phyloP scores from a whole-genome alignment of 805 yeast species.

The Saccharomycopsis fodiens region DNA sequence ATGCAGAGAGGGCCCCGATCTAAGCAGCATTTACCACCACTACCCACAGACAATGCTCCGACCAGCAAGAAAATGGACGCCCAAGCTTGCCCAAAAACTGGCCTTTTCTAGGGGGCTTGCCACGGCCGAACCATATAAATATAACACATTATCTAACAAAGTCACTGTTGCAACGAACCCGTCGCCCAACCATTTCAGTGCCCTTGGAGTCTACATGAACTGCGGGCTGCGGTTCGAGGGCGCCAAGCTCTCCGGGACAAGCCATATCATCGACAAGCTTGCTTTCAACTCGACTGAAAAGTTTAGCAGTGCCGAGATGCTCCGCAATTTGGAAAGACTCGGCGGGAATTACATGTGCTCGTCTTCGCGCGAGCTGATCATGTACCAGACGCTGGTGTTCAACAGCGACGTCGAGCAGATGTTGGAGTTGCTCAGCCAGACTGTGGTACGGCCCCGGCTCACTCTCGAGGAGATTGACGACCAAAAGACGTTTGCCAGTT shows the following conservation, averaged over 20 bases:
- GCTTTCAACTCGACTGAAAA: conserved; percentile 70
- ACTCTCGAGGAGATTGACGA: conserved; percentile 65
- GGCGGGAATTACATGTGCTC: conserved; percentile 96
- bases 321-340: conserved; percentile 62
- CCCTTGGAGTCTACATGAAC: conserved; percentile 79
- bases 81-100: too few relatives aligned
- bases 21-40: too few relatives aligned
- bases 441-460: conserved; percentile 64
- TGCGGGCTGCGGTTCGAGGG: conserved; percentile 88
- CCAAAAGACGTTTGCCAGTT: conserved; percentile 64
- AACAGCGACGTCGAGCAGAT: conserved; percentile 74
- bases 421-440: conserved; percentile 69
- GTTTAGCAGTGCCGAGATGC: conserved; percentile 58
- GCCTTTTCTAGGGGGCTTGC: background rate
- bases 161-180: conserved; percentile 76
- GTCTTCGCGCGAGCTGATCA: conserved; percentile 82
- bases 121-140: conserved; percentile 16
- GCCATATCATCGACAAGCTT: conserved; percentile 79
- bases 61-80: background rate
- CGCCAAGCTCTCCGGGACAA: conserved; percentile 53
- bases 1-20: too few relatives aligned
- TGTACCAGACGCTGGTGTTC: conserved; percentile 93
- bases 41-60: too few relatives aligned
- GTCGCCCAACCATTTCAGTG: conserved; percentile 85
- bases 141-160: conserved; percentile 51